Percentiles rank a stretch among this genome's conserved stretches.
These are phyloP conservation scores for Teratosphaeria pseudoeucalypti DNA, from an alignment of 2,329 filamentous ascomycete species.

Conservation along the genomic window DNA sequence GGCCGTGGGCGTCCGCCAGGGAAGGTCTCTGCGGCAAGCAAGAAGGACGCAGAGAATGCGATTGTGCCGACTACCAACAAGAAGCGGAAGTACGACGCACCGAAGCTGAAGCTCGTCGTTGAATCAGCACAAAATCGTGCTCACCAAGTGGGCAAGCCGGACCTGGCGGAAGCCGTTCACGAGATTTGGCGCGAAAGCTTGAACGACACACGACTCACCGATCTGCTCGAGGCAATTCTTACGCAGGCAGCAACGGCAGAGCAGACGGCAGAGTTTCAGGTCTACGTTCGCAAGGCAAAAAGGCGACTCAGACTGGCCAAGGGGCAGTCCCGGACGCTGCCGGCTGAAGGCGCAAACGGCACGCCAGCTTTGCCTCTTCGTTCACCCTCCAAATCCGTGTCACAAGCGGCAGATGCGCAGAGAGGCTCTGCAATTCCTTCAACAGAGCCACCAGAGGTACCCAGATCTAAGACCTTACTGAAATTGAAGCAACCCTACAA, in stretches of 20 bases:
- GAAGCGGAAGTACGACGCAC: slow-evolving; percentile 4
- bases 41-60: neutral
- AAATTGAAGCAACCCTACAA: slow-evolving; percentile 16
- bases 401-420: slow-evolving; percentile 4
- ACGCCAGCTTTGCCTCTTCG: slow-evolving; percentile 16
- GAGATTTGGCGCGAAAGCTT: slow-evolving; percentile 34
- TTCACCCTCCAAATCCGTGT: slow-evolving; percentile 10
- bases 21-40: slow-evolving; percentile 11
- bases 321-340: slow-evolving; percentile 23
- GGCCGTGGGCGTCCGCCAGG: slow-evolving; percentile 11
- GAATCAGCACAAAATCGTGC: slow-evolving; percentile 35
- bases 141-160: slow-evolving; percentile 25
- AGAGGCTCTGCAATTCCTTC: slow-evolving; percentile 17
- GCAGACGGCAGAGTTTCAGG: slow-evolving; percentile 32
- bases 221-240: slow-evolving; percentile 35
- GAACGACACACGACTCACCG: slow-evolving; percentile 25
- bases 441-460: slow-evolving; percentile 18
- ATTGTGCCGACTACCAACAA: neutral
- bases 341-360: slow-evolving; percentile 21
- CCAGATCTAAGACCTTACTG: slow-evolving; percentile 15
- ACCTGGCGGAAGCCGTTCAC: slow-evolving; percentile 31
- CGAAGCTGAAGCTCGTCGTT: slow-evolving; percentile 24
- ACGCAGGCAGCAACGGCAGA: slow-evolving; percentile 28
- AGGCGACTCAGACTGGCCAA: slow-evolving; percentile 28
- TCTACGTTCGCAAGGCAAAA: slow-evolving; percentile 34